Percentiles rank a stretch among this genome's conserved stretches.
Evolutionary conservation across 1,284 basidiomycete species (phyloP).

Genomic region (Peniophora sp.): DNA sequence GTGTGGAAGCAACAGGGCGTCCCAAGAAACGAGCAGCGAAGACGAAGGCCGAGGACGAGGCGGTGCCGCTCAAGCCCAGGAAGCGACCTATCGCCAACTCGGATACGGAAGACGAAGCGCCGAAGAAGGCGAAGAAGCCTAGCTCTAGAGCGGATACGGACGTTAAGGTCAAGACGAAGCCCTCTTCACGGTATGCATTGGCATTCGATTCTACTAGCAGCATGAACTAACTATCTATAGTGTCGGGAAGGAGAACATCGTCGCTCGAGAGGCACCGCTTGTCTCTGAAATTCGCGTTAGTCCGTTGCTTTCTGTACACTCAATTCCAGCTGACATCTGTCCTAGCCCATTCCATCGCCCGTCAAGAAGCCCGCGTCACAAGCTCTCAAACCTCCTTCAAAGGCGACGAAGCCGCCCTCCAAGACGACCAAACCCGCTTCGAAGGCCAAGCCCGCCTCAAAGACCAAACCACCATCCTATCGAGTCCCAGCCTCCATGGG

Average conservation of each 20-base stretch:
- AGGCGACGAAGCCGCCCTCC: background rate
- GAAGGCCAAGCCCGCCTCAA: background rate
- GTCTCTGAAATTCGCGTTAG: background rate
- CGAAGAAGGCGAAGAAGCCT: too few relatives aligned
- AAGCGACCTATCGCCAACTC: too few relatives aligned
- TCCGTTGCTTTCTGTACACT: background rate
- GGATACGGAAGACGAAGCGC: too few relatives aligned
- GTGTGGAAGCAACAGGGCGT: too few relatives aligned
- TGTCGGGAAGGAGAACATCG: background rate
- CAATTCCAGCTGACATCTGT: background rate
- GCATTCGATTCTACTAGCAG: too few relatives aligned
- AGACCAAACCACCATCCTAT: background rate
- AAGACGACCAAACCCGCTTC: background rate
- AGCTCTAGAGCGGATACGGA: too few relatives aligned
- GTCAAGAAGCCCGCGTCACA: background rate
- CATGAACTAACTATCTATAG: too few relatives aligned
- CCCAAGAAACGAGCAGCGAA: too few relatives aligned
- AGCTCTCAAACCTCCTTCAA: background rate
- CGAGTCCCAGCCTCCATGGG: background rate
- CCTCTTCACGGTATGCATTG: too few relatives aligned
- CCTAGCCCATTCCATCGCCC: background rate
- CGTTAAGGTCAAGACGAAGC: too few relatives aligned
- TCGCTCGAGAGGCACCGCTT: background rate
- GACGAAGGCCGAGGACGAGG: too few relatives aligned
- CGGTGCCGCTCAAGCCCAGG: too few relatives aligned